phyloP scores from a whole-genome alignment of 1,139 yeast species.

The Ogataea hybrid region DNA sequence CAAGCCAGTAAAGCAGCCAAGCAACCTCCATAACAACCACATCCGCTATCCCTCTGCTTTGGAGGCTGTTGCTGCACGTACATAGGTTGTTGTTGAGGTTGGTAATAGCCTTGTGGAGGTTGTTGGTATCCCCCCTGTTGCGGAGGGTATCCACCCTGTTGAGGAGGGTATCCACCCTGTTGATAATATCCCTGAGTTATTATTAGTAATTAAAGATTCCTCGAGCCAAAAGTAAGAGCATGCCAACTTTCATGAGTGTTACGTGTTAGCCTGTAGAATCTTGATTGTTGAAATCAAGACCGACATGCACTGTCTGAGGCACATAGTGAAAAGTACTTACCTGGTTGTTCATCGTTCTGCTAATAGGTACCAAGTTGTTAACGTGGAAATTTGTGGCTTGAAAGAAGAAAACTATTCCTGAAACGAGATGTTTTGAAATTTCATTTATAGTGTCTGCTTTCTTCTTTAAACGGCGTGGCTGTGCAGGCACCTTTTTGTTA shows the following conservation, averaged over 20 bases:
- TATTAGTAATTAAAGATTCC: neutral
- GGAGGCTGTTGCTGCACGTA: conserved; percentile 27
- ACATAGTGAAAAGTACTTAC: conserved; percentile 1
- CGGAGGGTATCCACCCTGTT: conserved; percentile 15
- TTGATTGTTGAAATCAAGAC: no score
- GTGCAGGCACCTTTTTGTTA: neutral
- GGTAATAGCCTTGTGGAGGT: conserved; percentile 16
- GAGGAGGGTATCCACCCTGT: no score
- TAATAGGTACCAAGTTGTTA: no score
- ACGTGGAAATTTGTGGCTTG: no score
- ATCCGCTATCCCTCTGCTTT: conserved; percentile 16
- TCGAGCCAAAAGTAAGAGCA: no score
- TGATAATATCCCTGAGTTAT: conserved; percentile 16
- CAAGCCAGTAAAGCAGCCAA: conserved; percentile 18
- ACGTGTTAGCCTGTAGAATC: no score
- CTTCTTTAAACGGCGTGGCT: neutral
- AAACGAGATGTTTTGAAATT: neutral
- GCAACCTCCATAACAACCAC: conserved; percentile 25
- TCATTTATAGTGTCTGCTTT: neutral
- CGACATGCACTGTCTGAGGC: no score
- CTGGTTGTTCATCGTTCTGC: neutral
- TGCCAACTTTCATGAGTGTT: no score
- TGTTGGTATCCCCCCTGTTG: conserved; percentile 16
- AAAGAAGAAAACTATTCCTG: neutral
- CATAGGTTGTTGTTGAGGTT: conserved; percentile 27